Base-by-base conservation (phyloP, 2,329 filamentous ascomycete species). In the Fusarium temperatum region DNA sequence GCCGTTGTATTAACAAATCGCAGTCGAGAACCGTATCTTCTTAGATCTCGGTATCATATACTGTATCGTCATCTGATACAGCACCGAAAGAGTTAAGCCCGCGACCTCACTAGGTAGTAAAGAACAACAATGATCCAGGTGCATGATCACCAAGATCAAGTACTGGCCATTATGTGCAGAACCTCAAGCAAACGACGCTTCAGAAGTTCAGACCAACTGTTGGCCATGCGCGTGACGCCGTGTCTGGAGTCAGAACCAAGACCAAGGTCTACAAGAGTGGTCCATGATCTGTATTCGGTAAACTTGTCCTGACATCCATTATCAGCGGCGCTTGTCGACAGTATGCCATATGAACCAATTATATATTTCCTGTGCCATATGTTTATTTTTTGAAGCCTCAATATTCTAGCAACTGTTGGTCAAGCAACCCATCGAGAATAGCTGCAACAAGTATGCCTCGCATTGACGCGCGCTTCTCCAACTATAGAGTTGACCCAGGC, bases 391-490 rank as follows among this genome's bases (percentile, higher is more conserved):
- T 53, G 35, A 48, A 58, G 42, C 39, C 15, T 36, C 30, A 39
- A 41, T 22, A 24, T 24, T 35, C 12, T 26, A 66, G 41, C 50
- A 45, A 32, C 38, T 50, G 59, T 55, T 69, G 48, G 44, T 51
- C 35, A 39, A 61, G 51, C n/a, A 47, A 56, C 47, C 35, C 42
- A 41, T 56, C 20, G 47, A 56, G n/a, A 57, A 57, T 36, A 50
- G 53, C 47, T 69, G 68, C 60, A 56, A 63, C 38, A 60, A 45
- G 42, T 26, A 74, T 75, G 68, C 59, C 72, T 74, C 53, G 72
- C 71, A 75, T 74, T 74, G 64, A 74, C 72, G 72, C 72, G 72
- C 72, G 72, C 72, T 72, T 69, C 68, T 69, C 58, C 45, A 48
- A 59, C 32, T 41, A 47, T 24, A 53, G 62, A 57, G 30, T 59